A percentile compares a stretch with the other conserved stretches of the same genome.
Conservation (phyloP, 768 basidiomycete species). For the Boletus eberwhitei region DNA sequence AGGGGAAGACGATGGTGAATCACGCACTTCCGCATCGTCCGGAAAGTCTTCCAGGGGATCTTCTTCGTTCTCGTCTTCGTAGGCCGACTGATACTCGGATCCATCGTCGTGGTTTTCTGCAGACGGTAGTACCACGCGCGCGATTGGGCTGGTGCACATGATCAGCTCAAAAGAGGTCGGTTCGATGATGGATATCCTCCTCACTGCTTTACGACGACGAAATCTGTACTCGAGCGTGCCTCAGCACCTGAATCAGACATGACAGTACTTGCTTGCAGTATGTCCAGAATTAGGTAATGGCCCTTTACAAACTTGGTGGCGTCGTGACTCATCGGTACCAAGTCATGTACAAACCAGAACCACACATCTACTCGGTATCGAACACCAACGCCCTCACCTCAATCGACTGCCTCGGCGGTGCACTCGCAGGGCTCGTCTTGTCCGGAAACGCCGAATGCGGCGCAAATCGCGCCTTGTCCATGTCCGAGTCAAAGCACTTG, state of each 20-base stretch:
- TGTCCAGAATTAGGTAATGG: constrained; percentile 10
- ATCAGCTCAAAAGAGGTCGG: neutral
- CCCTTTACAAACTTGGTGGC: no score
- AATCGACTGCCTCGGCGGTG: constrained; percentile 37
- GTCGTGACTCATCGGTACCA: no score
- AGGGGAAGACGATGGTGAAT: neutral
- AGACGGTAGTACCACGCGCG: constrained; percentile 49
- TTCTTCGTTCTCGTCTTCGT: constrained; percentile 50
- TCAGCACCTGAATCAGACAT: constrained; percentile 23
- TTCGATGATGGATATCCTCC: neutral
- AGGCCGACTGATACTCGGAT: constrained; percentile 38
- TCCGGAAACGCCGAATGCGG: constrained; percentile 41
- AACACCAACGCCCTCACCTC: constrained; percentile 40
- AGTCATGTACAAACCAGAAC: neutral
- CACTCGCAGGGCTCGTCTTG: constrained; percentile 24
- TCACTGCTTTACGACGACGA: constrained; percentile 27
- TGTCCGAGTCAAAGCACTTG: constrained; percentile 42
- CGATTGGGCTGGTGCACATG: constrained; percentile 25
- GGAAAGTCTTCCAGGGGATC: constrained; percentile 78
- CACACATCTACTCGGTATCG: constrained; percentile 26
- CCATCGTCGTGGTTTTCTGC: constrained; percentile 26
- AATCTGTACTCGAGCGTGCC: constrained; percentile 10
- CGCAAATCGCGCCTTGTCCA: constrained; percentile 33
- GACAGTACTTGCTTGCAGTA: neutral
- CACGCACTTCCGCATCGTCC: constrained; percentile 75